Percentiles rank a stretch among this genome's conserved stretches.
phyloP scores from a whole-genome alignment of 2,329 filamentous ascomycete species.

The Diaporthe australafricana region DNA sequence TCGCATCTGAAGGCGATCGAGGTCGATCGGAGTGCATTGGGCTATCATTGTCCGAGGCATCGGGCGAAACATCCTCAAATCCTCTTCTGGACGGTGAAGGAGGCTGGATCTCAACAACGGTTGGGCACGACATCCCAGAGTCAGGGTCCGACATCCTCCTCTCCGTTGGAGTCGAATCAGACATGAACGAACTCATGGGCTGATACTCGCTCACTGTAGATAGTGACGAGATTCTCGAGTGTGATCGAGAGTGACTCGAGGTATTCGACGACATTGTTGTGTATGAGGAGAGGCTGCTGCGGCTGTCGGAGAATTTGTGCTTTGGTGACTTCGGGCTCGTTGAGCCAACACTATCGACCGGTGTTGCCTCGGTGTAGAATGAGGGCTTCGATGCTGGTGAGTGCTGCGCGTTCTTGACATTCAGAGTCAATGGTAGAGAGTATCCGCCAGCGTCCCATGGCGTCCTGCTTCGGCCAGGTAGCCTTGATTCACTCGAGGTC shows the following conservation, averaged over 20 bases:
- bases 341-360: slow-evolving; percentile 36
- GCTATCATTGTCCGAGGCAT: slow-evolving; percentile 34
- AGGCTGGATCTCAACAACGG: slow-evolving; percentile 39
- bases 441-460: slow-evolving; percentile 66
- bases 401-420: slow-evolving; percentile 49
- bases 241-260: slow-evolving; percentile 55
- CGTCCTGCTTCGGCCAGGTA: slow-evolving; percentile 52
- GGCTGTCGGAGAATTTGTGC: slow-evolving; percentile 63
- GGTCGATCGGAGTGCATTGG: slow-evolving; percentile 31
- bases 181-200: slow-evolving; percentile 47
- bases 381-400: slow-evolving; percentile 38
- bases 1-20: slow-evolving; percentile 34
- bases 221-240: slow-evolving; percentile 66
- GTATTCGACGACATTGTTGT: slow-evolving; percentile 54
- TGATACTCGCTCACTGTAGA: slow-evolving; percentile 61
- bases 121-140: slow-evolving; percentile 36
- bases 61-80: slow-evolving; percentile 29
- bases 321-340: slow-evolving; percentile 49
- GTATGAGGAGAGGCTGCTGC: slow-evolving; percentile 64
- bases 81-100: slow-evolving; percentile 41
- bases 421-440: slow-evolving; percentile 56
- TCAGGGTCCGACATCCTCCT: slow-evolving; percentile 46
- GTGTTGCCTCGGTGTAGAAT: slow-evolving; percentile 42
- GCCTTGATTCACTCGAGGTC: slow-evolving; percentile 45
- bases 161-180: slow-evolving; percentile 53